These are phyloP conservation scores for Claviceps spartinae DNA, from an alignment of 2,329 filamentous ascomycete species.

Conservation along the genomic window DNA sequence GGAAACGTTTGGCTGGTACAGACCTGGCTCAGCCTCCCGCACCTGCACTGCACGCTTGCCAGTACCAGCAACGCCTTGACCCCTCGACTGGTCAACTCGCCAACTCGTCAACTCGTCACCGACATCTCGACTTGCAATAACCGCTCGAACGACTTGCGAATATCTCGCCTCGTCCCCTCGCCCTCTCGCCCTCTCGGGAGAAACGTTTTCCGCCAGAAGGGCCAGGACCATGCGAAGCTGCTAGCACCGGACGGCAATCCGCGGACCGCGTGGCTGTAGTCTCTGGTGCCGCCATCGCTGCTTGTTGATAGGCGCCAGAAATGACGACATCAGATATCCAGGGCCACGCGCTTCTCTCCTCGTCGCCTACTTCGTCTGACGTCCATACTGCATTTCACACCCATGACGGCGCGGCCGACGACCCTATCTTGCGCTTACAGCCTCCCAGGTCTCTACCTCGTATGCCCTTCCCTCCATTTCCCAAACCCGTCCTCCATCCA, in stretches of 20 bases:
- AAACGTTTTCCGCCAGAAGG: neutral
- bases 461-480: constrained; percentile 7
- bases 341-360: constrained; percentile 5
- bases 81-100: neutral
- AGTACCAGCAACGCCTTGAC: neutral
- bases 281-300: neutral
- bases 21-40: neutral
- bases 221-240: constrained; percentile 4
- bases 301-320: neutral
- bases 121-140: neutral
- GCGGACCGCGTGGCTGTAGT: neutral
- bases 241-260: neutral
- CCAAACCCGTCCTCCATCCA: too few relatives aligned
- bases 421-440: constrained; percentile 11
- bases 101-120: neutral
- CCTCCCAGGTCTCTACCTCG: constrained; percentile 18
- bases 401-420: constrained; percentile 5
- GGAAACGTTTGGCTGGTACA: neutral
- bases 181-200: neutral
- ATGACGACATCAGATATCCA: neutral
- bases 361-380: constrained; percentile 7
- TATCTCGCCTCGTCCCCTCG: neutral
- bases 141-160: neutral
- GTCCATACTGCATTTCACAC: constrained; percentile 5
- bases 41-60: neutral